Percentiles rank a stretch among this genome's conserved stretches.
Evolutionary conservation across 139 green algal species (phyloP).

Genomic region (Tetradesmus obliquus): DNA sequence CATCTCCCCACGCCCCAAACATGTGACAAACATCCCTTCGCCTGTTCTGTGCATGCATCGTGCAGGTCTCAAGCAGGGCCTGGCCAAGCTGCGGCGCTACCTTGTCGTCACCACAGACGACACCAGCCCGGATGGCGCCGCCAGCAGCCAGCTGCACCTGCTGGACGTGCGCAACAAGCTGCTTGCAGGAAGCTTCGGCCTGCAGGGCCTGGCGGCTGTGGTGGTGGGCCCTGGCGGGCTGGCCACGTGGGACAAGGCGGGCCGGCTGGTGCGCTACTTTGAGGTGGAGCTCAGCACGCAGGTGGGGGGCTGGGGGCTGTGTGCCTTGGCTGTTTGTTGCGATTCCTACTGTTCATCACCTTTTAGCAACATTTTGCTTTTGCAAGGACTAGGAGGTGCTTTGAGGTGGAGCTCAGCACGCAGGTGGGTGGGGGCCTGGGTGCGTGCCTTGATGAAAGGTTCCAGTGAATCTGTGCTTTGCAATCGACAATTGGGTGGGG

Average conservation of each 20-base stretch:
- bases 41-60: not conserved
- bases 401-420: too few relatives aligned
- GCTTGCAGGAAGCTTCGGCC: slow-evolving; percentile 54
- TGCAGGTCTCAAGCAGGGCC: slow-evolving; percentile 66
- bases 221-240: slow-evolving; percentile 11
- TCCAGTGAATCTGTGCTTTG: too few relatives aligned
- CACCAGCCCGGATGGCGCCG: not conserved
- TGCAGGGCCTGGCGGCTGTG: slow-evolving; percentile 34
- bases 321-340: not conserved
- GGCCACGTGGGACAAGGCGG: not conserved
- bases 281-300: slow-evolving; percentile 56
- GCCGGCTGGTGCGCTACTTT: slow-evolving; percentile 51
- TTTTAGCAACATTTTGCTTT: too few relatives aligned
- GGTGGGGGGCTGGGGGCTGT: slow-evolving; percentile 1
- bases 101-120: slow-evolving; percentile 60
- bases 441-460: too few relatives aligned
- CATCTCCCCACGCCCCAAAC: not conserved
- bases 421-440: too few relatives aligned
- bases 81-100: slow-evolving; percentile 70
- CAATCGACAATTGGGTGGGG: too few relatives aligned
- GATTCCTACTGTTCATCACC: too few relatives aligned
- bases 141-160: slow-evolving; percentile 57
- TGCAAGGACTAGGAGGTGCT: too few relatives aligned
- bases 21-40: not conserved
- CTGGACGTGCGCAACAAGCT: slow-evolving; percentile 89